Base-by-base conservation (phyloP, 2,329 filamentous ascomycete species). In the Dothideomycetidae sp. region DNA sequence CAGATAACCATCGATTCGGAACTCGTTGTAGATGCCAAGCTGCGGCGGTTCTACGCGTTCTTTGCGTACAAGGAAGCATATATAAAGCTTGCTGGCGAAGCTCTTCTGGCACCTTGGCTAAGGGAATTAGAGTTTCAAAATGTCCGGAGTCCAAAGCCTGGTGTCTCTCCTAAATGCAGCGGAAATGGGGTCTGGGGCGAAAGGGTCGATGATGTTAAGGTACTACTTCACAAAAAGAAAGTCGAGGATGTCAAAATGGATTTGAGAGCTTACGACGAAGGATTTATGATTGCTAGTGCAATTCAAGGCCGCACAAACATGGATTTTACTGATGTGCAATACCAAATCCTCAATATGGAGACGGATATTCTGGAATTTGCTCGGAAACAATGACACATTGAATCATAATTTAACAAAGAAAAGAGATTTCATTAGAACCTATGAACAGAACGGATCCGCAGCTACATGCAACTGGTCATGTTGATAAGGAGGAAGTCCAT, bases 31-130 rank as follows among this genome's bases (percentile, higher is more conserved):
- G 75, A 79, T 42, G 66, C 61, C 14, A 76, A 75, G 51, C 61
- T 86, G 17, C 66, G 78, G 4, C 66, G 70, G 37, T 88, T 88
- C 53, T 88, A 85, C 53, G 70, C 78, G 1, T 71, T 80, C 42
- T 88, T 81, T 77, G 82, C 78, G 54, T 68, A 83, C 54, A 75
- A 82, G 48, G 81, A 88, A 60, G 76, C 80, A 1, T 86, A 82
- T 53, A 75, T 86, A 56, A 88, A 86, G 68, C 75, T 88, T 61
- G 81, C 79, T 18, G 81, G 81, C 16, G 79, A 86, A 49, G 81
- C 79, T 1, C 63, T 88, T 41, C 63, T 85, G 5, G 81, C 81
- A 0, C 63, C 65, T 3, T 88, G 81, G 81, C 63, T 88, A 33
- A 62, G 62, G 35, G 70, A 79, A 34, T 60, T 86, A 5, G 77